Evolutionary conservation across 768 basidiomycete genomes (phyloP), one percentile per base, ranked within the genome.

Genomic region (Amanita brunnescens): DNA sequence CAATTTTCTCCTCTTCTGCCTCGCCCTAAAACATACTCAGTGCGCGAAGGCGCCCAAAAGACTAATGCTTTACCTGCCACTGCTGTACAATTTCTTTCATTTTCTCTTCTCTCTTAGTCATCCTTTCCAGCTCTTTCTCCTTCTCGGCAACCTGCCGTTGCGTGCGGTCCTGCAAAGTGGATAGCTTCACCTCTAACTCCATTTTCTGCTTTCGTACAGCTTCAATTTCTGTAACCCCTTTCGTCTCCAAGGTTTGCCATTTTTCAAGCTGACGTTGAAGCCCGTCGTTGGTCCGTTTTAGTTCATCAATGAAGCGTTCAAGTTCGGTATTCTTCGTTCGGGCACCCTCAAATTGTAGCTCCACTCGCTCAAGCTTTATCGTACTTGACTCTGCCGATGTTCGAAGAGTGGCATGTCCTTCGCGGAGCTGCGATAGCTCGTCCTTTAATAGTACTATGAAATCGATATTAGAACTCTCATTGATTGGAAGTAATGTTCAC

Each of bases 221-320:
- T 47, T 83, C 85, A 7, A 75, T 69, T 29, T 85, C 80, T 14
- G 70, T 76, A 9, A 75, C 80, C 42, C 80, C 84, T 43, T 78
- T 80, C 23, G 69, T 80, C 58, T 88, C 87, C 14, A 87, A 63
- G 23, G 64, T 73, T 58, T 85, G 74, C 85, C 84, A 87, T 59
- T 82, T 79, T 37, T 77, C 76, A 7, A 89, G 67, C 57, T 90
- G 87, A 13, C 75, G 74, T 45, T 76, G 73, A 33, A 87, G 67
- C 37, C 83, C 76, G 4, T 66, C 64, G 43, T 75, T 76, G 8
- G 73, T 72, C 5, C 79, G 76, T 53, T 79, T 76, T 20, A 79
- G 71, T 35, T 86, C 83, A 37, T 78, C 75, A 49, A 81, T 76
- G 30, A 70, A 61, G 40, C 72, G 74, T 53, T 83, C 74, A 33